Conservation (phyloP, 352 stramenopile species). For the Phytopythium kandeliae region DNA sequence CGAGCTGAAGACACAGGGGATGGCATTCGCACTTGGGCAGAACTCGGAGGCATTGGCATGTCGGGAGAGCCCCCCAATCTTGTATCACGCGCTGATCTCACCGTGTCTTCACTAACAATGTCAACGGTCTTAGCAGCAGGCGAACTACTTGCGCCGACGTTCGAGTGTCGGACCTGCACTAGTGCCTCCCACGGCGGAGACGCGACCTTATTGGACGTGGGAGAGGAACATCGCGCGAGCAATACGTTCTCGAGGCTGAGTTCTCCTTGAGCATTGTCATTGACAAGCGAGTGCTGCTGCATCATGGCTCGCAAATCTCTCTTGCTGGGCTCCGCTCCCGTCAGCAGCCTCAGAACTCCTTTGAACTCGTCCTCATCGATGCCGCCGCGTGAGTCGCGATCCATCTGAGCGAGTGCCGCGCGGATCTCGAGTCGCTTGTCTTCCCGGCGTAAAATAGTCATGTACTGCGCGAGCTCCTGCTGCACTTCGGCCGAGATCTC, state of each 20-base stretch:
- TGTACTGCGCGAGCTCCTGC: constrained; percentile 70
- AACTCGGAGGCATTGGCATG: not conserved
- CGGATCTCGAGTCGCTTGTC: constrained; percentile 80
- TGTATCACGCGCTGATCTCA: not conserved
- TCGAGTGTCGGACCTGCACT: constrained; percentile 68
- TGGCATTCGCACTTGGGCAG: not conserved
- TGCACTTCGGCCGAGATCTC: constrained; percentile 54
- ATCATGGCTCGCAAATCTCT: constrained; percentile 68
- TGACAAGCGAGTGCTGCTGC: constrained; percentile 42
- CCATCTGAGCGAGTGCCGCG: constrained; percentile 59
- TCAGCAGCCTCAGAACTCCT: constrained; percentile 73
- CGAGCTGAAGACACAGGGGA: constrained; percentile 1
- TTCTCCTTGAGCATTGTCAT: constrained; percentile 41
- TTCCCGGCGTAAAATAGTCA: constrained; percentile 63
- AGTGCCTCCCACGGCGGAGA: constrained; percentile 68
- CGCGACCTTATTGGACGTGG: constrained; percentile 62
- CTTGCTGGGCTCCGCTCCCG: constrained; percentile 59
- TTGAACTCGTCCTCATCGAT: constrained; percentile 80
- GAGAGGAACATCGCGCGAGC: constrained; percentile 62
- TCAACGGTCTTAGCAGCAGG: too few species aligned
- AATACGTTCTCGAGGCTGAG: constrained; percentile 69
- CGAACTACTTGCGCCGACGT: constrained; percentile 12
- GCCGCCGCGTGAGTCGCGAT: constrained; percentile 41
- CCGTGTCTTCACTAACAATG: constrained; percentile 2
- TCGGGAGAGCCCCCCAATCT: not conserved